Evolutionary conservation across 208 protist species (phyloP), one percentile per base, ranked within the genome.

Genomic region (Trypanosoma caninum): DNA sequence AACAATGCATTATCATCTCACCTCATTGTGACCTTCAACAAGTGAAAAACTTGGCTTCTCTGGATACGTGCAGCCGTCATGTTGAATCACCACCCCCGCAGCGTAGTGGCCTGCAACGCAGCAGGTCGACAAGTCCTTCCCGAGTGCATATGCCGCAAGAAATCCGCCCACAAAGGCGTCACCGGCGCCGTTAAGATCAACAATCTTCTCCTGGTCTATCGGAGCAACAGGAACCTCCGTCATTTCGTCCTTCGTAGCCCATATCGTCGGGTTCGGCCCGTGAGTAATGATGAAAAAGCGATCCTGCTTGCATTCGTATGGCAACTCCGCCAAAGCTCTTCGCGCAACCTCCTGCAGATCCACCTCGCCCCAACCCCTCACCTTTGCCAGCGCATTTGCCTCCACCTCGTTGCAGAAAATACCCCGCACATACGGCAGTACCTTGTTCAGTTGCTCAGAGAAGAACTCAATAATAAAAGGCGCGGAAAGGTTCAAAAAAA

Each of bases 151-250:
- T 14, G 76, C 76, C 33, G 94, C 72, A 1, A 99, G 69, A 82
- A 99, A 99, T 46, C 98, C 98, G 57, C 98, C 98, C 14, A 98
- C 97, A 65, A 99, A 99, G 18, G 94, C 80, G 70, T 99, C 98
- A 53, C 98, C 98, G 28, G 98, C 98, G 53, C 91, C 98, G 71
- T 99, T 99, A 41, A 93, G 89, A 74, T 99, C 98, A 9, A 99
- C 86, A 31, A 99, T 98, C 35, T 93, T 77, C 20, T 97, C 87
- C 10, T 47, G 30, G 11, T 69, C 54, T 31, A 99, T 78, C 3
- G 69, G 46, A 18, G 64, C 38, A 55, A 98, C 94, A 7, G 61
- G 52, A 31, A 91, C 82, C 23, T 61, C 58, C 18, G 73, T 72
- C 10, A 66, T 28, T 28, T 63, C 70, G 31, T 69, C 78, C 45